Conservation (phyloP, 371 early-diverging fungal genomes). For the Mortierella sp. region DNA sequence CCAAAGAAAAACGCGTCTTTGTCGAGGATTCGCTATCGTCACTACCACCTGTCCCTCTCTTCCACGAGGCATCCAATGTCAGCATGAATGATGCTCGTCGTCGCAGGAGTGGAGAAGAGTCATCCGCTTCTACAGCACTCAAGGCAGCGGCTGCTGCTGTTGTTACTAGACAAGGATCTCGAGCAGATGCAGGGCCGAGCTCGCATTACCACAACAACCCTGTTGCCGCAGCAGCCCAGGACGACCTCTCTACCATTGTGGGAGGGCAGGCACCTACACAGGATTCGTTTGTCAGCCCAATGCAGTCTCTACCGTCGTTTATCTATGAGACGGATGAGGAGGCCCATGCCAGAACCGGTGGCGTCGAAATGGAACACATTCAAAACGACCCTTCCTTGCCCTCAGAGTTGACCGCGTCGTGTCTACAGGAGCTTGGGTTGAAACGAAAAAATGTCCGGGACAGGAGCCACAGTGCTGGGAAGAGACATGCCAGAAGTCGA, state of each 20-base stretch:
- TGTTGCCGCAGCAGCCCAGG: neutral
- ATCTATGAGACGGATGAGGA: slow-evolving; percentile 8
- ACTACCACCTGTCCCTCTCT: slow-evolving; percentile 13
- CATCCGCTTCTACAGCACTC: neutral
- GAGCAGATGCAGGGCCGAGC: neutral
- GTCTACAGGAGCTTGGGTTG: slow-evolving; percentile 32
- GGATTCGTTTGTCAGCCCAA: slow-evolving; percentile 14
- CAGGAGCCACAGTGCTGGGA: neutral
- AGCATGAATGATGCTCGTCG: neutral
- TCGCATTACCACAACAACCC: neutral
- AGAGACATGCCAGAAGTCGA: neutral
- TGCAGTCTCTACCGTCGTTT: slow-evolving; percentile 21
- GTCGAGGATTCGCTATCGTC: slow-evolving; percentile 18
- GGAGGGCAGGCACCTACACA: slow-evolving; percentile 31
- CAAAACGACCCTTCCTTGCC: slow-evolving; percentile 22
- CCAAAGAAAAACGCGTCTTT: slow-evolving; percentile 10
- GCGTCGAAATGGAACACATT: slow-evolving; percentile 1
- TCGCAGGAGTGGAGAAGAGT: neutral
- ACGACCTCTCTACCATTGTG: slow-evolving; percentile 33
- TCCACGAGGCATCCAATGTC: slow-evolving; percentile 14
- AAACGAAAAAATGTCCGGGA: slow-evolving; percentile 21
- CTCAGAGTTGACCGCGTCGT: slow-evolving; percentile 27
- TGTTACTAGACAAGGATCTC: neutral
- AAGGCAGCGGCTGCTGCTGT: no score
- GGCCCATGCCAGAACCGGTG: neutral